Conservation (phyloP, 2,329 filamentous ascomycete genomes). For the Claviceps purpurea region DNA sequence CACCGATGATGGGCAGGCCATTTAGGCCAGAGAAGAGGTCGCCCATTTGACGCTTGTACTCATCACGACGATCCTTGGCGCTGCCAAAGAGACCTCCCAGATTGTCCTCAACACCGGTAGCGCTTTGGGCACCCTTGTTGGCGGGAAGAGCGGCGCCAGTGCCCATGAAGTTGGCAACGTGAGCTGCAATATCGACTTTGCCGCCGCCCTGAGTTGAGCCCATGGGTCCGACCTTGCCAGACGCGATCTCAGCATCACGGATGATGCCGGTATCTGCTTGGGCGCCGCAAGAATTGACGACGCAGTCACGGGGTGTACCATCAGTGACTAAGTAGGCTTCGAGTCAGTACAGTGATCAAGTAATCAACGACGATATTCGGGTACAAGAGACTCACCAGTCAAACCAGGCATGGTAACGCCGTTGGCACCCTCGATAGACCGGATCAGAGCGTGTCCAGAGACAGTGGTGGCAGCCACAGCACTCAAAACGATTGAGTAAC, state of each 20-base stretch:
- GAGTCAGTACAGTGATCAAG: conserved; percentile 1
- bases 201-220: conserved; percentile 5
- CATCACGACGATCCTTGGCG: conserved; percentile 8
- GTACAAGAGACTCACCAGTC: conserved; percentile 17
- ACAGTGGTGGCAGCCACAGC: conserved; percentile 16
- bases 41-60: conserved; percentile 17
- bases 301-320: conserved; percentile 5
- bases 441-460: conserved; percentile 3
- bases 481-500: conserved; percentile 14
- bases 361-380: too few species aligned
- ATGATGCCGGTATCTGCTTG: conserved; percentile 6
- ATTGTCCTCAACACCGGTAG: conserved; percentile 29
- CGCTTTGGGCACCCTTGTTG: conserved; percentile 5
- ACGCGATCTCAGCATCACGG: conserved; percentile 3
- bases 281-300: conserved; percentile 5
- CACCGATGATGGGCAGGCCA: neutral
- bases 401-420: conserved; percentile 3
- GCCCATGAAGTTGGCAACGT: conserved; percentile 5
- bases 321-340: neutral
- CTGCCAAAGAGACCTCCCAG: conserved; percentile 15
- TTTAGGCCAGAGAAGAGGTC: conserved; percentile 13
- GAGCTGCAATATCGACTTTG: conserved; percentile 1
- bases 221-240: conserved; percentile 3
- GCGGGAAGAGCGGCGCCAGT: neutral
- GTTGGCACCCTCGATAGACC: conserved; percentile 1